Evolutionary conservation across 1,284 basidiomycete species (phyloP).

Genomic region (Neolentinus lepideus): DNA sequence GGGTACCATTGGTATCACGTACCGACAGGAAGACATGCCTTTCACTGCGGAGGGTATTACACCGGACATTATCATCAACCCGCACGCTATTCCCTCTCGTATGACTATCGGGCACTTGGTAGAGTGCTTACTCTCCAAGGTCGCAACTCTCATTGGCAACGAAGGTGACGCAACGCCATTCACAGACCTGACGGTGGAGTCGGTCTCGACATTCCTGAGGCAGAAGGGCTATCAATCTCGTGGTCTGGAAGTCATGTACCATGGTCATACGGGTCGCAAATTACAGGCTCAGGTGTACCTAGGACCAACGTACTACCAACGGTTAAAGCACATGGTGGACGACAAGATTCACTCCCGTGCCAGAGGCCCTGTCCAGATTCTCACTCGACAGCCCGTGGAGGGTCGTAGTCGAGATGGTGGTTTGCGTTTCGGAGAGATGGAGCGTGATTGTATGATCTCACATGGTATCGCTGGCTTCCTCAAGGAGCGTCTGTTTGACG

Average conservation of each 20-base stretch:
- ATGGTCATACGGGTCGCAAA: conserved; percentile 96
- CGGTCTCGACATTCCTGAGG: conserved; percentile 78
- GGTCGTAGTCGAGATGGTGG: conserved; percentile 98
- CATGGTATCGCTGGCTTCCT: conserved; percentile 98
- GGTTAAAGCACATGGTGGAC: conserved; percentile 99
- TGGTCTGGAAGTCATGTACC: conserved; percentile 97
- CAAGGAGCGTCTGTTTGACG: conserved; percentile 91
- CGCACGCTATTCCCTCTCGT: conserved; percentile 98
- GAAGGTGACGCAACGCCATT: conserved; percentile 99
- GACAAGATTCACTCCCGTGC: conserved; percentile 99
- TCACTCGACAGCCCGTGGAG: conserved; percentile 98
- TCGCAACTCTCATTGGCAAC: conserved; percentile 92
- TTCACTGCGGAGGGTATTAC: conserved; percentile 96
- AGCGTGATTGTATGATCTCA: conserved; percentile 99
- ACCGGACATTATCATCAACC: conserved; percentile 98
- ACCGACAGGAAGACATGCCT: conserved; percentile 99
- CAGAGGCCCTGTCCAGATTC: conserved; percentile 94
- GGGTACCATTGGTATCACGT: conserved; percentile 98
- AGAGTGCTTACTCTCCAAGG: conserved; percentile 95
- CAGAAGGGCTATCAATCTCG: conserved; percentile 92
- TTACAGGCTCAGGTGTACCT: conserved; percentile 97
- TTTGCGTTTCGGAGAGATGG: conserved; percentile 99
- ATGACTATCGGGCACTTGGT: conserved; percentile 99
- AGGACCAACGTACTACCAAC: conserved; percentile 98
- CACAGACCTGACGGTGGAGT: conserved; percentile 96